Evolutionary conservation across 164 flowering plant genomes (phyloP).

Genomic region (Kingdonia uniflora): DNA sequence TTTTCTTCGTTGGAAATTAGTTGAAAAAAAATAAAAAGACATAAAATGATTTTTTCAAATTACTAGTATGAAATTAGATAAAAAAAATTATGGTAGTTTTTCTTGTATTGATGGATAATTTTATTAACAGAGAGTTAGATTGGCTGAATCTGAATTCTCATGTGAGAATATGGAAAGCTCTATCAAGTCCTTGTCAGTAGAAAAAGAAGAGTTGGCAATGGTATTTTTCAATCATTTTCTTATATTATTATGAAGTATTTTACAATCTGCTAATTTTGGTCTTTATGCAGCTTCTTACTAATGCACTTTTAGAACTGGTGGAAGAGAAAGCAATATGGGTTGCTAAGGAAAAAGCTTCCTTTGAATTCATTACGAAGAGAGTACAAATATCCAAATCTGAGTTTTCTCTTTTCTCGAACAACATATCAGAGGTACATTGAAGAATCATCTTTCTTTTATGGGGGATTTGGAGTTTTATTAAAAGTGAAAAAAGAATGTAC

Average conservation of each 20-base stretch:
- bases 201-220: constrained; percentile 85
- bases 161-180: constrained; percentile 31
- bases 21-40: too few species aligned
- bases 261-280: constrained; percentile 1
- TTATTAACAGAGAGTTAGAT: constrained; percentile 26
- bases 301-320: constrained; percentile 76
- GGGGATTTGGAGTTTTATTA: too few species aligned
- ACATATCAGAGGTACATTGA: constrained; percentile 42
- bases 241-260: constrained; percentile 1
- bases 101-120: too few species aligned
- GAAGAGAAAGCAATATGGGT: constrained; percentile 84
- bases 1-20: neutral
- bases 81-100: too few species aligned
- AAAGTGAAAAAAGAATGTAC: too few species aligned
- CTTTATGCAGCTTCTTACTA: constrained; percentile 57
- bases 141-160: constrained; percentile 41
- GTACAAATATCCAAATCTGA: constrained; percentile 32
- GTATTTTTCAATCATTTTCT: constrained; percentile 21
- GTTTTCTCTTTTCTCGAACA: constrained; percentile 32
- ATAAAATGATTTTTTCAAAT: too few species aligned
- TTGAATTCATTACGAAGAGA: constrained; percentile 51
- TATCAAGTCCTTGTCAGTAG: constrained; percentile 33
- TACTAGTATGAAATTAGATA: too few species aligned
- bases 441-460: too few species aligned
- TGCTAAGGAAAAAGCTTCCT: constrained; percentile 63